phyloP scores from a whole-genome alignment of 1,284 basidiomycete genomes.

The Meira nashicola region DNA sequence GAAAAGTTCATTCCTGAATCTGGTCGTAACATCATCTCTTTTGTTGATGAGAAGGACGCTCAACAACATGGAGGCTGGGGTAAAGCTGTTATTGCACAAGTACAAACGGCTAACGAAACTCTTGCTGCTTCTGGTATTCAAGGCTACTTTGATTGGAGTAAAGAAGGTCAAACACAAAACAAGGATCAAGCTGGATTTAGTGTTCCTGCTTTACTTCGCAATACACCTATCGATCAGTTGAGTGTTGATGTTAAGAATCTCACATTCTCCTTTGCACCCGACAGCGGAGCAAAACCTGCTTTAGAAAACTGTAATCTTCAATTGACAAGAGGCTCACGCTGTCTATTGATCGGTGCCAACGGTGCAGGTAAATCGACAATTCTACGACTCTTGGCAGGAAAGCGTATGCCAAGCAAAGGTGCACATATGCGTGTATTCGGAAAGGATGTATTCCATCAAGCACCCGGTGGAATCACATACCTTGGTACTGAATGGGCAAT shows the following conservation, averaged over 20 bases:
- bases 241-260: slow-evolving; percentile 46
- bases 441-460: slow-evolving; percentile 47
- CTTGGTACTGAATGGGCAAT: slow-evolving; percentile 77
- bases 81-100: slow-evolving; percentile 33
- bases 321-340: slow-evolving; percentile 41
- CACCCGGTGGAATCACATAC: slow-evolving; percentile 61
- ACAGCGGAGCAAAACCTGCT: slow-evolving; percentile 27
- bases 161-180: not conserved
- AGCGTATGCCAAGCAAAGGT: slow-evolving; percentile 54
- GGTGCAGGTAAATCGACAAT: slow-evolving; percentile 91
- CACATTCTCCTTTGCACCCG: slow-evolving; percentile 32
- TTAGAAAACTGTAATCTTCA: slow-evolving; percentile 40
- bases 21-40: slow-evolving; percentile 28
- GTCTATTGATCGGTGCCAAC: slow-evolving; percentile 51
- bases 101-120: slow-evolving; percentile 23
- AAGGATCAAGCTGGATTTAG: not conserved
- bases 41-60: slow-evolving; percentile 64
- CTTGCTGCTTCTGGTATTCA: slow-evolving; percentile 22
- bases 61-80: slow-evolving; percentile 62
- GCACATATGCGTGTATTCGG: slow-evolving; percentile 44
- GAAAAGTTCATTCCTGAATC: slow-evolving; percentile 62
- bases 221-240: not conserved
- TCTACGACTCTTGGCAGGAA: slow-evolving; percentile 88
- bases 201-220: not conserved
- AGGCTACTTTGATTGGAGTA: slow-evolving; percentile 42